phyloP scores from a whole-genome alignment of 2,329 filamentous ascomycete genomes.

The Ambrosiella xylebori region DNA sequence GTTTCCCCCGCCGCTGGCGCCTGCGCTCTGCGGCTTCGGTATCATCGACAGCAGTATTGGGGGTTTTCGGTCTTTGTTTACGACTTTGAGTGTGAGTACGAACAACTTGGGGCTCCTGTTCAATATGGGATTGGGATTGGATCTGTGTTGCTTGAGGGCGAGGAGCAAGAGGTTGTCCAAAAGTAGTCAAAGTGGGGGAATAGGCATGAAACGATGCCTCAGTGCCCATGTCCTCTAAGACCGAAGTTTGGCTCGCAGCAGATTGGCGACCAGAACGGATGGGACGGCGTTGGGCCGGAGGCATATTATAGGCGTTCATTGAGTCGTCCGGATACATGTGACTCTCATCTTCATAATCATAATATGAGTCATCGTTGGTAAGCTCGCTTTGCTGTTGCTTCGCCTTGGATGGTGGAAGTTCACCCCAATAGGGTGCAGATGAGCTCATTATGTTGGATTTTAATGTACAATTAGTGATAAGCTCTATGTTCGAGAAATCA shows the following conservation, averaged over 20 bases:
- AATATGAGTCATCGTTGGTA: constrained; percentile 10
- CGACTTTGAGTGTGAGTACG: not conserved
- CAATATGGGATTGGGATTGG: constrained; percentile 1
- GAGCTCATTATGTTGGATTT: constrained; percentile 8
- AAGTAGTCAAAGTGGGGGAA: constrained; percentile 11
- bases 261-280: not conserved
- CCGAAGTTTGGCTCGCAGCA: not conserved
- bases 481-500: not conserved
- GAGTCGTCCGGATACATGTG: not conserved
- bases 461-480: not conserved
- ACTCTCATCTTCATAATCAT: constrained; percentile 1
- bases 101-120: not conserved
- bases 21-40: constrained; percentile 10
- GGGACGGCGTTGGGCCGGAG: not conserved
- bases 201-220: constrained; percentile 7
- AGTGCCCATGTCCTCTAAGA: not conserved
- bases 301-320: constrained; percentile 4
- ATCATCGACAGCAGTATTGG: constrained; percentile 6
- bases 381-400: constrained; percentile 10
- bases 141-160: constrained; percentile 3
- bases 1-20: constrained; percentile 11
- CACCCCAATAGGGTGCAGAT: constrained; percentile 7
- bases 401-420: constrained; percentile 6
- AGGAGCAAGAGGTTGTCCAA: constrained; percentile 10
- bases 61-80: constrained; percentile 7